Evolutionary conservation across 768 basidiomycete species (phyloP), one percentile per base, ranked within the genome.

Genomic region (Mycena belliarum): DNA sequence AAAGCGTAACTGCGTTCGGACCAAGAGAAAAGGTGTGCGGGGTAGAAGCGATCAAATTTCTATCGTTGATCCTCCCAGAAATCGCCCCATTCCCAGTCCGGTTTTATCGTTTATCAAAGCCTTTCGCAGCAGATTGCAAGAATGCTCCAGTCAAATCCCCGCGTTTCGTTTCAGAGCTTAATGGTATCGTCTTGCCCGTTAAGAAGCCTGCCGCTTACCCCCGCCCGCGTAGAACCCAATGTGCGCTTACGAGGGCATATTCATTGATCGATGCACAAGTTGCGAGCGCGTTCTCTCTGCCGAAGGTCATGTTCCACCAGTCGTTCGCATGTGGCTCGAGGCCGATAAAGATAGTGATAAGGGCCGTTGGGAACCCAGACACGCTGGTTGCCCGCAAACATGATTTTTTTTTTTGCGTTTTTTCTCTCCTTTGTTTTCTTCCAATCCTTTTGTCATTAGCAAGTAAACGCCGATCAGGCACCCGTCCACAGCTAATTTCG

Each of bases 301-400:
- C 2, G 88, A 91, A 63, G 86, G 85, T 0, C 87, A 91, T 67
- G 76, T 88, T 9, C 90, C 89, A 1, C 85, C 88, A 0, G 86
- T 90, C 4, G 85, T 83, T 28, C 79, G 88, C 42, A 65, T 81
- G 25, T 87, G 82, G 82, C 72, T 69, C 23, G 73, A 75, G 38
- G 62, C 59, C 24, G 69, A 65, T 40, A 64, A 69, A 64, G 72
- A 55, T 62, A 38, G 37, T 38, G 42, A 23, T 23, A 52, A 63
- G 14, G 76, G 74, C 8, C 64, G 64, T 3, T 85, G 85, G 85
- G 75, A 77, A 60, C 73, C 79, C 4, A 75, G 79, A 55, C 88
- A 89, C 71, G 73, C 77, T 33, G 71, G 70, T 2, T 82, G 81
- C 33, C 66, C 60, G 70, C 61, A 66, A 69, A 50, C 47, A 49